phyloP scores from a whole-genome alignment of 805 yeast species.

The Ogataea dorogensis region DNA sequence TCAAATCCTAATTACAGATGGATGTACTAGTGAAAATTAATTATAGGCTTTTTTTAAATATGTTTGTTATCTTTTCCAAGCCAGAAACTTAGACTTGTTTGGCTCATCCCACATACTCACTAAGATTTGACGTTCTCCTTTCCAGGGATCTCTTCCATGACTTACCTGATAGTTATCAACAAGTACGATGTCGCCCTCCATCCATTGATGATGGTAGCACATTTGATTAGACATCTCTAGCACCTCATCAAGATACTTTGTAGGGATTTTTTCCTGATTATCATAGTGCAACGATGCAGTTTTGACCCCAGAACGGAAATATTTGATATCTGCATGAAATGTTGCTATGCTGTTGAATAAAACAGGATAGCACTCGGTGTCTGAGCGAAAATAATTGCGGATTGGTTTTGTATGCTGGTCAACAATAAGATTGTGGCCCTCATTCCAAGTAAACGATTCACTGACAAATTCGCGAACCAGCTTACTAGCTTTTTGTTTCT shows the following conservation, averaged over 20 bases:
- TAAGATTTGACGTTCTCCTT: conserved; percentile 33
- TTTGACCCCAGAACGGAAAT: conserved; percentile 7
- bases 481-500: conserved; percentile 29
- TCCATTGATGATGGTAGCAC: conserved; percentile 33
- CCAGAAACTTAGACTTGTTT: conserved; percentile 24
- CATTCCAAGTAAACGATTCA: conserved; percentile 29
- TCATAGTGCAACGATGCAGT: conserved; percentile 22
- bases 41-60: neutral
- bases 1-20: conserved; percentile 44
- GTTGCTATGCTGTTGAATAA: conserved; percentile 31
- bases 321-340: conserved; percentile 18
- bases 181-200: conserved; percentile 35
- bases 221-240: conserved; percentile 22
- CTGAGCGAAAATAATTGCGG: conserved; percentile 22
- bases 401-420: conserved; percentile 29
- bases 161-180: conserved; percentile 37
- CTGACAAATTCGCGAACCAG: conserved; percentile 26
- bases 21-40: conserved; percentile 32
- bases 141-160: conserved; percentile 35
- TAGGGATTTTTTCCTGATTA: conserved; percentile 22
- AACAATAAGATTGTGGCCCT: conserved; percentile 28
- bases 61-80: conserved; percentile 1
- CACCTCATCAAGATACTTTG: conserved; percentile 19
- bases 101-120: conserved; percentile 39
- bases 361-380: conserved; percentile 19